phyloP scores from a whole-genome alignment of 164 flowering plant genomes.

The Stephania japonica region DNA sequence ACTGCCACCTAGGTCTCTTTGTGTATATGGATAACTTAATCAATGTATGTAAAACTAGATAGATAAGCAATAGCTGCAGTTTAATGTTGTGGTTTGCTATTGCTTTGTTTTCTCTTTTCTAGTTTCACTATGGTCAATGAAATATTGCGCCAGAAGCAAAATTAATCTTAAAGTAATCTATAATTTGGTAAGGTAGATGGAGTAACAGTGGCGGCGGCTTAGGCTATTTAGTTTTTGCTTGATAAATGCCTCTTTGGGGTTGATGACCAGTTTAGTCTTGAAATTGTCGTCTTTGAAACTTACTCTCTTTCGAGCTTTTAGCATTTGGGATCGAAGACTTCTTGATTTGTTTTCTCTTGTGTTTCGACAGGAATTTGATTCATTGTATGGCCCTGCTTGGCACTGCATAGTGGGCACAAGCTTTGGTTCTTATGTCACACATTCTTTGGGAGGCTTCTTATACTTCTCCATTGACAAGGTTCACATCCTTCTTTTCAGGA shows the following conservation, averaged over 20 bases:
- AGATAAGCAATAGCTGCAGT: no score
- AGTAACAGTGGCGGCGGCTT: neutral
- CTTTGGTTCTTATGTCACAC: slow-evolving; percentile 93
- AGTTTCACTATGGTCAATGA: neutral
- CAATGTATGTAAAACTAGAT: no score
- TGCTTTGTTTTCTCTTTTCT: neutral
- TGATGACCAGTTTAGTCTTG: neutral
- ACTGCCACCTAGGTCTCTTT: no score
- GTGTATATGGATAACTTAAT: no score
- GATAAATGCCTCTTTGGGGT: no score
- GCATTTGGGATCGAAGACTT: neutral
- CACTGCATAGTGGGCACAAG: slow-evolving; percentile 95
- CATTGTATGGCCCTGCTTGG: slow-evolving; percentile 91
- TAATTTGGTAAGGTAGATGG: neutral
- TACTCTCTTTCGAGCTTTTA: neutral
- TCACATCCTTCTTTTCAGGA: slow-evolving; percentile 88
- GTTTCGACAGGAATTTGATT: slow-evolving; percentile 69
- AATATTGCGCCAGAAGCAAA: neutral
- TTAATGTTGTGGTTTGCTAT: no score
- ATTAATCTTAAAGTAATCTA: neutral
- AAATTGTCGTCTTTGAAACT: neutral
- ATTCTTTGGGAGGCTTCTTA: slow-evolving; percentile 82
- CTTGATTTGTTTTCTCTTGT: slow-evolving; percentile 2
- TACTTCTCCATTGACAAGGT: slow-evolving; percentile 89
- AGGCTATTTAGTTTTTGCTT: neutral